Conservation (phyloP, 2,329 filamentous ascomycete species). For the Trichoderma afroharzianum region DNA sequence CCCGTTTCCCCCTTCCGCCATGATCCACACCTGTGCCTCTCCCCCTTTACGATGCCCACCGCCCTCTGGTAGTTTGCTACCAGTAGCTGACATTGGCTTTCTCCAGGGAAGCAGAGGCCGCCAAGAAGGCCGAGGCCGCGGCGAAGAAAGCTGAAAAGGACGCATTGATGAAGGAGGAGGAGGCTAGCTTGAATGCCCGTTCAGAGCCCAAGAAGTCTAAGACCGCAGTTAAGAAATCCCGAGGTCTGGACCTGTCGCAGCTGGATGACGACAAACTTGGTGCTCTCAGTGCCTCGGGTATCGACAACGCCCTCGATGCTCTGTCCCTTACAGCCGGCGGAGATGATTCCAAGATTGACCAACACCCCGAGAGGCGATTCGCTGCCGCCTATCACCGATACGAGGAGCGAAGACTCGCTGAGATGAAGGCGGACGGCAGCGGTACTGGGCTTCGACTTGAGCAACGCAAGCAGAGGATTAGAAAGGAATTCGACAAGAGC, state of each 20-base stretch:
- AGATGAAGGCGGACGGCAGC: constrained; percentile 79
- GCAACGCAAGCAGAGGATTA: constrained; percentile 78
- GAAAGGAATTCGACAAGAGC: constrained; percentile 92
- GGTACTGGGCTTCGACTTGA: constrained; percentile 70
- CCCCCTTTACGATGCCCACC: not conserved
- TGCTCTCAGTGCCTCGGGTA: constrained; percentile 76
- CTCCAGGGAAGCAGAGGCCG: constrained; percentile 36
- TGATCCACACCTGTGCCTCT: not conserved
- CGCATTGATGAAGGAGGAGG: constrained; percentile 77
- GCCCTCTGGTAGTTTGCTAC: not conserved
- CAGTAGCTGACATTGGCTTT: not conserved
- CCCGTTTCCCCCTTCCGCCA: not conserved
- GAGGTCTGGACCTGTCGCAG: constrained; percentile 70
- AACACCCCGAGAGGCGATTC: constrained; percentile 82
- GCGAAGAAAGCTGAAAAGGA: constrained; percentile 95
- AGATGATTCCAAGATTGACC: constrained; percentile 70
- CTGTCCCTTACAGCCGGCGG: constrained; percentile 60
- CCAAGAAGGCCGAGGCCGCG: constrained; percentile 76
- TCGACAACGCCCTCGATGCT: constrained; percentile 90
- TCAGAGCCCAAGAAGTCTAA: constrained; percentile 65
- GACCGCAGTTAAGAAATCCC: constrained; percentile 63
- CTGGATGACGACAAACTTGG: constrained; percentile 63
- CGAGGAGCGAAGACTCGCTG: constrained; percentile 74
- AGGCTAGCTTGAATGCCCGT: constrained; percentile 58
- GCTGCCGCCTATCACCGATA: constrained; percentile 81